These are phyloP conservation scores for Iberis amara DNA, from an alignment of 441 rosid genomes.

Conservation along the genomic window DNA sequence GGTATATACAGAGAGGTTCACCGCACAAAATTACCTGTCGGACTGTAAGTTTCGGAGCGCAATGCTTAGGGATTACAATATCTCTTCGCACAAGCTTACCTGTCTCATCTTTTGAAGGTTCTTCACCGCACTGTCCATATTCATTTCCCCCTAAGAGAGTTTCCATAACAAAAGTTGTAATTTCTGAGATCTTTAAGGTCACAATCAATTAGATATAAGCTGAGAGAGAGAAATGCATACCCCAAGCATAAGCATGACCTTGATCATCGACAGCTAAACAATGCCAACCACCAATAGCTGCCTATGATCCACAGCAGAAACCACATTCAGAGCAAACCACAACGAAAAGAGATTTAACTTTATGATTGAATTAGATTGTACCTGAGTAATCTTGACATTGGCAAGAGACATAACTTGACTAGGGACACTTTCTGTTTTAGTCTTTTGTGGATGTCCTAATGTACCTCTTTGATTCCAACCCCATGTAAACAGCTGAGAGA, in stretches of 20 bases:
- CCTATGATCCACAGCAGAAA: conserved; percentile 39
- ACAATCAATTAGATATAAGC: conserved; percentile 14
- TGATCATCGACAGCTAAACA: conserved; percentile 99
- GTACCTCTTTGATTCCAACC: conserved; percentile 99
- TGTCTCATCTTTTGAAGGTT: conserved; percentile 79
- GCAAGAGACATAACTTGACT: conserved; percentile 82
- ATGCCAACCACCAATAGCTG: conserved; percentile 99
- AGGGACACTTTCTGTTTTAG: conserved; percentile 81
- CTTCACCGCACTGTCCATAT: conserved; percentile 99
- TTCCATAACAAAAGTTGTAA: conserved; percentile 3
- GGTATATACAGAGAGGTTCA: conserved; percentile 17
- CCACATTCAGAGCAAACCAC: conserved; percentile 16
- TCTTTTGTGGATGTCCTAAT: conserved; percentile 86
- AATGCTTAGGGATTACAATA: conserved; percentile 86
- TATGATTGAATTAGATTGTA: conserved; percentile 3
- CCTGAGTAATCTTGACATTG: conserved; percentile 79
- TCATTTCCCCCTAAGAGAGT: conserved; percentile 76
- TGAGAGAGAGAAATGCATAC: conserved; percentile 32
- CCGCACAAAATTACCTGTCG: conserved; percentile 53
- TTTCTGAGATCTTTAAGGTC: conserved; percentile 1
- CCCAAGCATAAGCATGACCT: conserved; percentile 97
- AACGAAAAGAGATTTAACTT: background rate
- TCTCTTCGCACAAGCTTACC: conserved; percentile 83
- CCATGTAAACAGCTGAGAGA: conserved; percentile 85
- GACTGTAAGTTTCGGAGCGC: conserved; percentile 83